Conservation (phyloP, 345 rosid species). For the Ricinus communis region DNA sequence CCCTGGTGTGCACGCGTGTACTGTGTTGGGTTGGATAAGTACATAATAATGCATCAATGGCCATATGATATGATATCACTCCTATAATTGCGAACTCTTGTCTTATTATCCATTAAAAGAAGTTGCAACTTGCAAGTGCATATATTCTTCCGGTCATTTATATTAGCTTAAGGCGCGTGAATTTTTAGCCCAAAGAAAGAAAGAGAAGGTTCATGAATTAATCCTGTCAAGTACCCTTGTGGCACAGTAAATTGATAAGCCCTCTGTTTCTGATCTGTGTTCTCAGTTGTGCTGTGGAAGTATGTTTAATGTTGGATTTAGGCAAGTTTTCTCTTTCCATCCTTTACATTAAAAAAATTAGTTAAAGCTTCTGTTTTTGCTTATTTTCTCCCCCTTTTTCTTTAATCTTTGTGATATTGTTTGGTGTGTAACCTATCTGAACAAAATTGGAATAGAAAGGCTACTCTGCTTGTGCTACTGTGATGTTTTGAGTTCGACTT, state of each 20-base stretch:
- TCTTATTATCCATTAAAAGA: not conserved
- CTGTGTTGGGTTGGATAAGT: too few relatives aligned
- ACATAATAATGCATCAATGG: not conserved
- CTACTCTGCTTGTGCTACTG: not conserved
- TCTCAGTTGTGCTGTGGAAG: not conserved
- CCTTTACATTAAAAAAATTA: not conserved
- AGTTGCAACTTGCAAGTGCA: slow-evolving; percentile 7
- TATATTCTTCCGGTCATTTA: not conserved
- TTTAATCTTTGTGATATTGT: not conserved
- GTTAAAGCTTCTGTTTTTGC: not conserved
- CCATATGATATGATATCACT: too few relatives aligned
- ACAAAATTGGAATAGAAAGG: not conserved
- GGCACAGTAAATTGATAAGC: too few relatives aligned
- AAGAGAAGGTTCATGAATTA: not conserved
- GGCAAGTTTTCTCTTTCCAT: slow-evolving; percentile 10
- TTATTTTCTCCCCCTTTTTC: too few relatives aligned
- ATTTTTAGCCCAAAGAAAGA: too few relatives aligned
- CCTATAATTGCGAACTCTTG: too few relatives aligned
- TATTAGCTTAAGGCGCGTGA: not conserved
- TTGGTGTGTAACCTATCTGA: not conserved
- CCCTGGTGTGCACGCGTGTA: too few relatives aligned
- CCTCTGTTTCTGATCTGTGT: not conserved
- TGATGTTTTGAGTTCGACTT: not conserved
- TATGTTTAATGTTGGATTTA: slow-evolving; percentile 19
- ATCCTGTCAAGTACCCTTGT: not conserved